Evolutionary conservation across 352 stramenopile genomes (phyloP), one percentile per base, ranked within the genome.

Genomic region (Globisporangium recalcitrans): DNA sequence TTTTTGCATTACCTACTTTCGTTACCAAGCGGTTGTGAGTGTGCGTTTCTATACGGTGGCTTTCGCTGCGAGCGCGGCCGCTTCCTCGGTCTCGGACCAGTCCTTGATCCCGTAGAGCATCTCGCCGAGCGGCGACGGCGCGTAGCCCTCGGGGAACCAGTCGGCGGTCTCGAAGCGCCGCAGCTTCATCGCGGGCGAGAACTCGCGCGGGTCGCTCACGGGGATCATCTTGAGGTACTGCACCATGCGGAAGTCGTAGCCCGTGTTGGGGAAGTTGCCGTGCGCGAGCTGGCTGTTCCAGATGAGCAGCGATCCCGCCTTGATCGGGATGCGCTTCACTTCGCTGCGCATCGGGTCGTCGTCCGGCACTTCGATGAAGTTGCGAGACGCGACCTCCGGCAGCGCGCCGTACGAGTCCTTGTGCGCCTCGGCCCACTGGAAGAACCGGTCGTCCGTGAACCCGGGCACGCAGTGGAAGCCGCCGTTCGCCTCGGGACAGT

Each of bases 141-240:
- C 59, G 64, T 73, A 79, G n/a, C 62, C 69, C 0, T 60, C 11
- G 6, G 74, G 71, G 57, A 82, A 79, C 74, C 74, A 82, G 16
- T 77, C 65, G 4, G 56, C 16, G 19, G 40, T 65, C 16, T 75
- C 61, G 57, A 82, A 82, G 26, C 62, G 63, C 26, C 61, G 49
- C 7, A 77, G 65, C 60, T 75, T 64, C 69, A 76, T 78, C 24
- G 69, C 74, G 0, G 71, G 69, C 29, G 60, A 51, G 49, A 82
- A 79, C 61, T 79, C 71, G 21, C 69, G 67, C 27, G 69, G 69
- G 49, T 79, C 69, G 38, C 67, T 62, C 19, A 73, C 69, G 4
- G 71, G 65, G 63, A 79, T 79, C 71, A 82, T 82, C 52, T 82
- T 82, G 63, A 82, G 52, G 64, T 79, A 79, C 61, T 82, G 71